Evolutionary conservation across 768 basidiomycete species (phyloP).

Genomic region (Galerina marginata): DNA sequence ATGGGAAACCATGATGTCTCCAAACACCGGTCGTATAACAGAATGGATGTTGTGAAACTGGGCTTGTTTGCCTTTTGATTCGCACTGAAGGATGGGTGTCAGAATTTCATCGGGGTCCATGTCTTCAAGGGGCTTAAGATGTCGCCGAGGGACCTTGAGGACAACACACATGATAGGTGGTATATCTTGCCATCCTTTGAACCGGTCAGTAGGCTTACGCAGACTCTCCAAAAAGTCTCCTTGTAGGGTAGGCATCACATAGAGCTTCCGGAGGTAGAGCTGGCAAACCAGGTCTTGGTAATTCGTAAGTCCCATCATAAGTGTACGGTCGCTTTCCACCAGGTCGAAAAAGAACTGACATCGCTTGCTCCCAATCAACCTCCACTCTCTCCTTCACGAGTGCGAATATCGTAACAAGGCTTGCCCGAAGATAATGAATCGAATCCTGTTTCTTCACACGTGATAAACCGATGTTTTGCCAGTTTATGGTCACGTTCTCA

Average conservation of each 20-base stretch:
- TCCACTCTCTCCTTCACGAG: slow-evolving; percentile 41
- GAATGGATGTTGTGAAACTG: slow-evolving; percentile 37
- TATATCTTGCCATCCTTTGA: slow-evolving; percentile 37
- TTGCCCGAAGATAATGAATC: slow-evolving; percentile 53
- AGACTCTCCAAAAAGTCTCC: slow-evolving; percentile 12
- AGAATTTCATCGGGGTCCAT: slow-evolving; percentile 14
- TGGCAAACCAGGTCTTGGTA: slow-evolving; percentile 46
- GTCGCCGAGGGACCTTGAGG: slow-evolving; percentile 40
- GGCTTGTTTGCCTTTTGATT: slow-evolving; percentile 24
- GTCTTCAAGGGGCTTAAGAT: slow-evolving; percentile 33
- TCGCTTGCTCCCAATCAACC: slow-evolving; percentile 47
- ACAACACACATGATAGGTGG: slow-evolving; percentile 44
- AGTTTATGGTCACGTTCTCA: slow-evolving; percentile 33
- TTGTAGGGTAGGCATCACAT: slow-evolving; percentile 15
- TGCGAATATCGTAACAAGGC: slow-evolving; percentile 51
- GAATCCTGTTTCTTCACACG: slow-evolving; percentile 25
- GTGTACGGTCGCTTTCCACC: slow-evolving; percentile 24
- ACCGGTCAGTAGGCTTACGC: slow-evolving; percentile 23
- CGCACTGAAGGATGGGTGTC: slow-evolving; percentile 43
- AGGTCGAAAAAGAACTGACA: slow-evolving; percentile 40
- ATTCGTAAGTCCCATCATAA: slow-evolving; percentile 34
- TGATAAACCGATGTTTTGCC: not conserved
- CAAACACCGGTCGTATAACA: slow-evolving; percentile 39
- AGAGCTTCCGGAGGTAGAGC: slow-evolving; percentile 37
- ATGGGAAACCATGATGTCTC: slow-evolving; percentile 22